Base-by-base conservation (phyloP, 2,329 filamentous ascomycete species). In the Annulohypoxylon truncatum region DNA sequence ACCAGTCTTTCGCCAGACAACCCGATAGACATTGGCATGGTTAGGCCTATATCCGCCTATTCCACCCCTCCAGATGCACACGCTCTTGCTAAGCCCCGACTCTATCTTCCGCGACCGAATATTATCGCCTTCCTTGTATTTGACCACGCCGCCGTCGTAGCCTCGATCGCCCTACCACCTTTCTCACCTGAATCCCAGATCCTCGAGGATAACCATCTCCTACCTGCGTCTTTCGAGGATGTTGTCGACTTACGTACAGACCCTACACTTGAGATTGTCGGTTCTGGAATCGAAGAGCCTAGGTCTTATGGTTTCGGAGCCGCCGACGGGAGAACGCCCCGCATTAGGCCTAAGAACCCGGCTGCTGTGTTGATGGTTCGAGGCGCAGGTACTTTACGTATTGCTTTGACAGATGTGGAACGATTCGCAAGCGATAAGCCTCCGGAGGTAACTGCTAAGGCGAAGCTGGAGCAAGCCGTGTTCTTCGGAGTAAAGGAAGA, bases 381-480 rank as follows among this genome's bases (percentile, higher is more conserved):
- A 62, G 89, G 89, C 10, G 85, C 85, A 1, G 89, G 89, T 13
- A 81, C 87, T 18, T 79, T 92, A 24, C 85, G 89, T 53, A 78
- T 91, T 42, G 82, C 86, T 15, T 83, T 87, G 18, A 83, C 84
- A 6, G 86, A 90, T 53, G 80, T 87, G 47, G 84, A 88, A 67
- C 86, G 84, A 64, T 89, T 90, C 72, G 83, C 83, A 10, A 86
- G 85, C 66, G 85, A 86, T 55, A 79, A 81, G 56, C 83, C 87
- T 3, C 88, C 87, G 1, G 80, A 83, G 70, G 87, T 97, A 13
- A 94, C 92, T 0, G 92, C 93, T 5, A 96, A 93, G 79, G 92
- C 89, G 79, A 97, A 96, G 79, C 85, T 99, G 40, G 93, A 97
- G 75, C 94, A 99, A 80, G 94, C 94, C 2, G 92, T 98, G 0